A percentile compares a stretch with the other conserved stretches of the same genome.
phyloP scores from a whole-genome alignment of 768 basidiomycete genomes.

The Mycena olivaceomarginata region DNA sequence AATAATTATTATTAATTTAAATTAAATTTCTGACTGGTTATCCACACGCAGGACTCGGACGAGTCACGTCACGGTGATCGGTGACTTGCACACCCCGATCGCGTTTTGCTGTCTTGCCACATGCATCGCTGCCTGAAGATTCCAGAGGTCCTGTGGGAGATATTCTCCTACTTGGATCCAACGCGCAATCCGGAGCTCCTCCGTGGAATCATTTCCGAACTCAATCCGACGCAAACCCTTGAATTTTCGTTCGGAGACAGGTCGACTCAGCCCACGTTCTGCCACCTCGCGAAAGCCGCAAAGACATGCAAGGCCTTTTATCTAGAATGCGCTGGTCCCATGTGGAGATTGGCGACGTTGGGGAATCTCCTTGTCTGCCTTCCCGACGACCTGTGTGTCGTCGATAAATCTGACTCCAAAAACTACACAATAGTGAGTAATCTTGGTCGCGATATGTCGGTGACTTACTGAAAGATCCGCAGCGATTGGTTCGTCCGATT shows the following conservation, averaged over 20 bases:
- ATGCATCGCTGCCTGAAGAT: background rate
- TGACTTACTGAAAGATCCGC: background rate
- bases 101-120: too few species aligned
- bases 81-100: too few species aligned
- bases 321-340: background rate
- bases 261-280: background rate
- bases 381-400: background rate
- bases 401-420: background rate
- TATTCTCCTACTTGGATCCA: background rate
- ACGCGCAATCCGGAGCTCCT: background rate
- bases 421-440: background rate
- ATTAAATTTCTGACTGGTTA: too few species aligned
- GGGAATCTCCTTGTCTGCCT: background rate
- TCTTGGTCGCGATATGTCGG: background rate
- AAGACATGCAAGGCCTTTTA: background rate
- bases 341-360: background rate
- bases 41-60: too few species aligned
- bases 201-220: background rate
- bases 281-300: background rate
- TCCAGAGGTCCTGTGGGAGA: background rate
- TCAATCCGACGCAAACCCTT: too few species aligned
- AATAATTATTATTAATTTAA: too few species aligned
- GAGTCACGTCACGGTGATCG: too few species aligned
- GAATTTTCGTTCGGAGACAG: background rate
- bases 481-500: background rate